Evolutionary conservation across 768 basidiomycete genomes (phyloP).

Genomic region (Rhodotorula graminis): DNA sequence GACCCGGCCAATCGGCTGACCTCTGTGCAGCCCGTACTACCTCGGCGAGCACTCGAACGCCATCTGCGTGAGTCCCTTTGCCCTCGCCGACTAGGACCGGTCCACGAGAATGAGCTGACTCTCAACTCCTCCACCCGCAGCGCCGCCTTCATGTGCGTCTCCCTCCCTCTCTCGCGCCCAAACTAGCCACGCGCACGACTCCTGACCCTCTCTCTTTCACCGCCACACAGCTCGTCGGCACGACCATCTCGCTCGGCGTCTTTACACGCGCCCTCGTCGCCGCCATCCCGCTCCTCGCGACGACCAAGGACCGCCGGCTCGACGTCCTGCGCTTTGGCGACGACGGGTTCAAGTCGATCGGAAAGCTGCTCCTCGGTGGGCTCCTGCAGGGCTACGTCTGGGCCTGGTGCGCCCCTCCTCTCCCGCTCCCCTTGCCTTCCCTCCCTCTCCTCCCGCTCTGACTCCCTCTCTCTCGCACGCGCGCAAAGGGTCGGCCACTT

Average conservation of each 20-base stretch:
- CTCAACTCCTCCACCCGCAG: background rate
- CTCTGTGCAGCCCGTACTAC: constrained; percentile 26
- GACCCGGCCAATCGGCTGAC: background rate
- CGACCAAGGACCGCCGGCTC: background rate
- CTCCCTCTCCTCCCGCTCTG: too few species aligned
- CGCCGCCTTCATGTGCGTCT: constrained; percentile 24
- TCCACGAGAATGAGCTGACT: too few species aligned
- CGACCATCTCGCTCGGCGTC: constrained; percentile 13
- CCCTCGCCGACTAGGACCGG: background rate
- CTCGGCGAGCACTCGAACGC: constrained; percentile 25
- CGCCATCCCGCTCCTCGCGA: constrained; percentile 9
- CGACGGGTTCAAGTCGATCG: constrained; percentile 21
- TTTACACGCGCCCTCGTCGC: constrained; percentile 20
- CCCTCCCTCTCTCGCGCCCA: too few species aligned
- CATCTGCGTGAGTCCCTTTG: background rate
- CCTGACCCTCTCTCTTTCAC: background rate
- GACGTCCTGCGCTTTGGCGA: constrained; percentile 13
- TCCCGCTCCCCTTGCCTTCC: too few species aligned
- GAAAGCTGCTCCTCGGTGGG: constrained; percentile 16
- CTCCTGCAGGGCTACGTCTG: constrained; percentile 30
- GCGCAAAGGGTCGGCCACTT: constrained; percentile 29
- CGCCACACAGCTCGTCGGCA: constrained; percentile 17
- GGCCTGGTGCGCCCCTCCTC: constrained; percentile 20
- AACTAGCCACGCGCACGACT: too few species aligned
- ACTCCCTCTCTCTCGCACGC: too few species aligned